These are phyloP conservation scores for Moricandia arvensis DNA, from an alignment of 345 rosid genomes.

Conservation along the genomic window DNA sequence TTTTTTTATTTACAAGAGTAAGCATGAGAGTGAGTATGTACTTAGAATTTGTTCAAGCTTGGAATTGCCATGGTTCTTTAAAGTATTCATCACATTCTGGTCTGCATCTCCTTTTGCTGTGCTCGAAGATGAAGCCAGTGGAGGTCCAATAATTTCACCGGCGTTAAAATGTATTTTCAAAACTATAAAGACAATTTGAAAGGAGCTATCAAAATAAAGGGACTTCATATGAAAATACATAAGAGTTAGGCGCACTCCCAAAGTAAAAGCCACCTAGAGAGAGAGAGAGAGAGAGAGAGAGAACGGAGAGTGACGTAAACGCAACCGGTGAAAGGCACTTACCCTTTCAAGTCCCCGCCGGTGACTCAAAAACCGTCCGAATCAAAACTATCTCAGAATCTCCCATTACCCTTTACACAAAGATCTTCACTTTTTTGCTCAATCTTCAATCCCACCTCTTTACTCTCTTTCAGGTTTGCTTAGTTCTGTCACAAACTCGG, in stretches of 20 bases:
- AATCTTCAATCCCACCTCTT: neutral
- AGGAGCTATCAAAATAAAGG: too few relatives aligned
- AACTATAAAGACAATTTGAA: too few relatives aligned
- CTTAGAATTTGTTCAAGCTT: conserved; percentile 98
- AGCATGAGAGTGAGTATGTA: conserved; percentile 23
- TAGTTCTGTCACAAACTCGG: neutral
- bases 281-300: neutral
- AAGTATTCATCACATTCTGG: conserved; percentile 63
- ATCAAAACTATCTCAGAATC: neutral
- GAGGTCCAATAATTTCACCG: too few relatives aligned
- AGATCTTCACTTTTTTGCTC: conserved; percentile 21
- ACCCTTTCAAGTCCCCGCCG: conserved; percentile 33
- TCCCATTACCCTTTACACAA: neutral
- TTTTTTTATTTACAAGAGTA: neutral
- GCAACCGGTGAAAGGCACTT: neutral
- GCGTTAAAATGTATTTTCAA: too few relatives aligned
- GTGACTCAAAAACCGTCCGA: conserved; percentile 12
- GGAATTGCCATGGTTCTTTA: conserved; percentile 79
- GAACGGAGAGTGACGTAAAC: conserved; percentile 28
- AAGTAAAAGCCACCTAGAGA: too few relatives aligned
- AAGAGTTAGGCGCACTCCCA: too few relatives aligned
- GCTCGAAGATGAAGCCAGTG: too few relatives aligned
- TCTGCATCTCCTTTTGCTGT: too few relatives aligned
- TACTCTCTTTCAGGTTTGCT: conserved; percentile 26
- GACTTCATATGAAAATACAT: too few relatives aligned